Evolutionary conservation across 2,329 filamentous ascomycete species (phyloP), one percentile per base, ranked within the genome.

Genomic region (Aquanectria penicillioides): DNA sequence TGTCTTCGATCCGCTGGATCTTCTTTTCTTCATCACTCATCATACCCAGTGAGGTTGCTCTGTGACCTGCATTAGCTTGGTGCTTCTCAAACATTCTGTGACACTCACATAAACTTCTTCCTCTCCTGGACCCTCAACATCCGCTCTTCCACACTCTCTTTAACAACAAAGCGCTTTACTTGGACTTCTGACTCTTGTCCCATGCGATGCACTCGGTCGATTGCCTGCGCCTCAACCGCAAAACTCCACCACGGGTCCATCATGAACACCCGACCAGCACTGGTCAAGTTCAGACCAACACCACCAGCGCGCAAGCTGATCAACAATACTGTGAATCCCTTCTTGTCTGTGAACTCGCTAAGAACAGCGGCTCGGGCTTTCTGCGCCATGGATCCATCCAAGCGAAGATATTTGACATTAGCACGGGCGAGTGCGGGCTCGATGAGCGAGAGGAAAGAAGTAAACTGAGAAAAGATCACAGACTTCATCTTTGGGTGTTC

Each of bases 231-330:
- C 77, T 99, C 95, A 11, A 98, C 89, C 0, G 95, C 94, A 76
- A 94, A 99, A 72, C 92, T 96, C 95, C 95, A 99, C 95, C 95
- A 99, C 0, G 95, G 95, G 75, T 99, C 95, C 95, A 99, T 98
- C 91, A 99, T 96, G 79, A 90, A 99, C 5, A 99, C 96, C 51
- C 92, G 83, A 63, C 89, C 92, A 6, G 95, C 95, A 65, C 89
- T 89, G 0, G 94, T 98, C 61, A 99, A 77, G 72, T 99, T 99
- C 37, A 99, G 81, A 0, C 95, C 95, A 0, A 99, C 95, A 20
- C 95, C 96, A 5, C 96, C 95, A 0, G 96, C 95, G 17, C 93
- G 86, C 54, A 99, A 80, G 68, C 90, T 94, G 48, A 99, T 85
- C 2, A 99, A 81, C 4, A 99, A 80, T 1, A 99, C 86, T 3